Evolutionary conservation across 805 yeast species (phyloP).

Genomic region (Lachancea sp.): DNA sequence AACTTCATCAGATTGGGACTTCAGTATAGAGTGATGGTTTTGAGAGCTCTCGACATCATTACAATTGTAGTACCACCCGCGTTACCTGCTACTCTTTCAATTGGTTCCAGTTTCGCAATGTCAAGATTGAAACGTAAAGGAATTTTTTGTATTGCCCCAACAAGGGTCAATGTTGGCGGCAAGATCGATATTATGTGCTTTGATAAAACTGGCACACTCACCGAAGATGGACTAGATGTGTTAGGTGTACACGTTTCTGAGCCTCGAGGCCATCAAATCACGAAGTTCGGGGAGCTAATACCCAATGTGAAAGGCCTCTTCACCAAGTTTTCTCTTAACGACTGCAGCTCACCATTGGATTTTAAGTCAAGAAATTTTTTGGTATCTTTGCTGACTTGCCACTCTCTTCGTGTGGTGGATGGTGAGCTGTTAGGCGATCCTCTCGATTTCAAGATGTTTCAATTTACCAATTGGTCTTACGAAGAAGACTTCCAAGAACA

Average conservation of each 20-base stretch:
- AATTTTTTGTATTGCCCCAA: constrained; percentile 89
- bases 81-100: constrained; percentile 91
- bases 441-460: constrained; percentile 86
- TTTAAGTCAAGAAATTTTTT: constrained; percentile 28
- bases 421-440: constrained; percentile 89
- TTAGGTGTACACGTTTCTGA: constrained; percentile 48
- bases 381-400: constrained; percentile 58
- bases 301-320: constrained; percentile 21
- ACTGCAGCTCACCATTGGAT: constrained; percentile 29
- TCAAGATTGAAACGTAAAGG: constrained; percentile 59
- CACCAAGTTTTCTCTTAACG: constrained; percentile 26
- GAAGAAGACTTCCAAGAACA: constrained; percentile 55
- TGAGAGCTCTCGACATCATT: constrained; percentile 87
- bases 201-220: constrained; percentile 95
- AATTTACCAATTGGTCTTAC: constrained; percentile 72
- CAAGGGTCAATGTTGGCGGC: constrained; percentile 93
- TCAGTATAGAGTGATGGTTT: constrained; percentile 58
- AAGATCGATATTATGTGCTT: constrained; percentile 85
- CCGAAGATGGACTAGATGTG: constrained; percentile 94
- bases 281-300: constrained; percentile 26
- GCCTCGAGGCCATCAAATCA: constrained; percentile 16
- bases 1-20: constrained; percentile 76
- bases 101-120: constrained; percentile 91
- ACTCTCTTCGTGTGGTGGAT: constrained; percentile 75
- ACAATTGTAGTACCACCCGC: constrained; percentile 99